Evolutionary conservation across 2,329 filamentous ascomycete species (phyloP).

Genomic region (Verticillium isaacii): DNA sequence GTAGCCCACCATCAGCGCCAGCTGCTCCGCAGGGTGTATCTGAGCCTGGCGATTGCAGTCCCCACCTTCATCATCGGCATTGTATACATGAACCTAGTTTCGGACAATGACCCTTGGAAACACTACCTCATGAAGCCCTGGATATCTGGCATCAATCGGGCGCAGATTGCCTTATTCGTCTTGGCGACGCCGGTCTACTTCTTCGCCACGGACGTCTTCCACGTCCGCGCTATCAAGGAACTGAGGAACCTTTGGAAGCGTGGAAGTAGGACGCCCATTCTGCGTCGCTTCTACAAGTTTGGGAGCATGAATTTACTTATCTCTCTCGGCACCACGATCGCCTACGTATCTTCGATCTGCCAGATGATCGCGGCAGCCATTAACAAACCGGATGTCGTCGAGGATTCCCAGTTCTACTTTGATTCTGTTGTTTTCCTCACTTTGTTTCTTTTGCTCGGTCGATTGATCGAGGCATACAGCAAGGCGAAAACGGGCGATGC

Average conservation of each 20-base stretch:
- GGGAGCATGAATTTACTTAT: slow-evolving; percentile 97
- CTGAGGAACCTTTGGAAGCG: slow-evolving; percentile 71
- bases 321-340: slow-evolving; percentile 81
- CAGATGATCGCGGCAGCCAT: slow-evolving; percentile 63
- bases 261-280: slow-evolving; percentile 66
- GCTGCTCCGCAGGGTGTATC: slow-evolving; percentile 63
- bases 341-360: slow-evolving; percentile 77
- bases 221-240: slow-evolving; percentile 73
- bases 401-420: slow-evolving; percentile 67
- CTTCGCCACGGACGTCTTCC: slow-evolving; percentile 81
- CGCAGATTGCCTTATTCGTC: slow-evolving; percentile 75
- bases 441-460: slow-evolving; percentile 72
- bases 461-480: slow-evolving; percentile 83
- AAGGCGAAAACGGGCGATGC: slow-evolving; percentile 88
- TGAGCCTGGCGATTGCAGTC: slow-evolving; percentile 66
- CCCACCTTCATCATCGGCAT: slow-evolving; percentile 86
- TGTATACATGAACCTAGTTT: slow-evolving; percentile 81
- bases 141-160: slow-evolving; percentile 66
- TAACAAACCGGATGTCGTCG: slow-evolving; percentile 27
- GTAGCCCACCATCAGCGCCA: slow-evolving; percentile 64
- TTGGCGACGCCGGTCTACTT: slow-evolving; percentile 85
- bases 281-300: slow-evolving; percentile 82
- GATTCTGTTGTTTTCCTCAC: slow-evolving; percentile 92
- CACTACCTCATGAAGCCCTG: slow-evolving; percentile 67
- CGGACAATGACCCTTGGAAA: slow-evolving; percentile 50